These are phyloP conservation scores for Rubia yunnanensis DNA, from an alignment of 257 asterid species.

Conservation along the genomic window DNA sequence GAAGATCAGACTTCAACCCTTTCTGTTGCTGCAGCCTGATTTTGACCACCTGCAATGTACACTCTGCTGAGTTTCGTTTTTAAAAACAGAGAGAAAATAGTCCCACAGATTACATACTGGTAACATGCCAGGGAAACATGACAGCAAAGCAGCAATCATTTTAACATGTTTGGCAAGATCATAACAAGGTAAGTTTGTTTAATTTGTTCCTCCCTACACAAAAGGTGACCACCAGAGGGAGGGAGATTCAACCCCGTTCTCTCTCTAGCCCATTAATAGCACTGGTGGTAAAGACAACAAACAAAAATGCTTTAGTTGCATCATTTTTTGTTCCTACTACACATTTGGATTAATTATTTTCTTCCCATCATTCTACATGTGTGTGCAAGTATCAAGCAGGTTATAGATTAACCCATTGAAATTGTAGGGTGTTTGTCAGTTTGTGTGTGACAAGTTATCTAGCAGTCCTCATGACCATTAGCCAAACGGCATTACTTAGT, in stretches of 20 bases:
- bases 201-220: too few relatives aligned
- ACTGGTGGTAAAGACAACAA: neutral
- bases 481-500: too few relatives aligned
- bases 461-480: neutral
- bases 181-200: neutral
- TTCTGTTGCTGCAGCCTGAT: conserved; percentile 92
- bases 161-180: neutral
- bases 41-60: conserved; percentile 69
- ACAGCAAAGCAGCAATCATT: neutral
- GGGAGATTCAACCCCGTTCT: too few relatives aligned
- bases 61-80: neutral
- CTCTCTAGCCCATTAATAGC: too few relatives aligned
- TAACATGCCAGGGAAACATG: neutral
- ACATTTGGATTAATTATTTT: too few relatives aligned
- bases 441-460: neutral
- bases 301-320: neutral
- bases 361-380: neutral
- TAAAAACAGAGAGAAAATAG: neutral
- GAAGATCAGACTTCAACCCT: conserved; percentile 66
- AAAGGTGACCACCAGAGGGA: too few relatives aligned
- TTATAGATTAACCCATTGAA: too few relatives aligned
- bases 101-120: neutral
- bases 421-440: too few relatives aligned
- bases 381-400: too few relatives aligned
- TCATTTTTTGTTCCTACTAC: too few relatives aligned